These are phyloP conservation scores for Tetrahymena malaccensis DNA, from an alignment of 73 alveolate genomes.

Conservation along the genomic window DNA sequence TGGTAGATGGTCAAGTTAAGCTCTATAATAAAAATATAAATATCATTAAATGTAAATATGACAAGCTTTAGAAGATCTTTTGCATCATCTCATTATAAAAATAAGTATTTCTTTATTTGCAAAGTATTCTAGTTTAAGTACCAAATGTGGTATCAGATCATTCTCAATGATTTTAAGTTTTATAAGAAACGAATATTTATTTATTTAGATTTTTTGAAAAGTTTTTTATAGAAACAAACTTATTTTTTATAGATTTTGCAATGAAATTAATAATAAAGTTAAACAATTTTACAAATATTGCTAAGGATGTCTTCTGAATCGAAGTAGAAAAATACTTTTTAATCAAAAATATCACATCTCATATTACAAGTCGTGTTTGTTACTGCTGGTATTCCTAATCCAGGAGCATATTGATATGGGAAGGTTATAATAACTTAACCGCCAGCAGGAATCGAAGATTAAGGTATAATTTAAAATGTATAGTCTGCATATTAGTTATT, in stretches of 20 bases:
- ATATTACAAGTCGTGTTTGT: background rate
- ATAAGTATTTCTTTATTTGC: no score
- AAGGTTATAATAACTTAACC: background rate
- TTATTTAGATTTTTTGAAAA: no score
- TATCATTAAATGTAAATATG: background rate
- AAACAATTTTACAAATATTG: background rate
- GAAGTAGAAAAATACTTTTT: background rate
- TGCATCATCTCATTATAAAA: no score
- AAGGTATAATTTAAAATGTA: background rate
- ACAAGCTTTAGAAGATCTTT: background rate
- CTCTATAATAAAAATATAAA: background rate
- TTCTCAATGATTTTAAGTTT: no score
- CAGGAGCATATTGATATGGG: background rate
- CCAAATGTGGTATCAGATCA: no score
- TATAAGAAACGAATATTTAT: no score
- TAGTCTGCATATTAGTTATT: background rate
- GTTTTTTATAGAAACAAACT: no score
- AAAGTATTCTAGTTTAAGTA: no score
- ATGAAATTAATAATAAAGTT: no score
- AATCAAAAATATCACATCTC: background rate
- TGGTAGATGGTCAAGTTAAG: constrained; percentile 2
- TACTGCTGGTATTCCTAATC: background rate
- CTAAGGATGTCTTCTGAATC: background rate
- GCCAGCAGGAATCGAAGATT: background rate
- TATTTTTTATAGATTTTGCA: background rate